These are phyloP conservation scores for Saccharomyces hybrid DNA, from an alignment of 1,139 yeast genomes.

Conservation along the genomic window DNA sequence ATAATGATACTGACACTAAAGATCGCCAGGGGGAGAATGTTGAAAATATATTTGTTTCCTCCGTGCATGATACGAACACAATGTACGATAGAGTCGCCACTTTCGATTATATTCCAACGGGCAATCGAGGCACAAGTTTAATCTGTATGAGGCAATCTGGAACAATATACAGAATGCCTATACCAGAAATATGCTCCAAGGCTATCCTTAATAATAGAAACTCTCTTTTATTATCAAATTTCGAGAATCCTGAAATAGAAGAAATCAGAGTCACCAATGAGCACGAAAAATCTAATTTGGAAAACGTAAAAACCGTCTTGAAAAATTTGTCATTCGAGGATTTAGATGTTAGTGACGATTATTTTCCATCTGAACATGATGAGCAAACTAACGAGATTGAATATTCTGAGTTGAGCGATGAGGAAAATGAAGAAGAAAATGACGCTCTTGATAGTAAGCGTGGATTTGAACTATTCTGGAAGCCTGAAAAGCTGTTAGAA, in stretches of 20 bases:
- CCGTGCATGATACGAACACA: conserved; percentile 68
- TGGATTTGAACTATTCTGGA: conserved; percentile 23
- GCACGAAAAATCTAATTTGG: conserved; percentile 34
- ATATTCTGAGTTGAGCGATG: background rate
- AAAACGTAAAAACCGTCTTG: conserved; percentile 15
- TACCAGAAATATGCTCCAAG: conserved; percentile 58
- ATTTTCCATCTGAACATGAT: conserved; percentile 17
- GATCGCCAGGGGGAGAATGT: conserved; percentile 13
- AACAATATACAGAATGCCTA: conserved; percentile 73
- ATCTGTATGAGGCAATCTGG: conserved; percentile 90
- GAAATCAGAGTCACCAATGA: conserved; percentile 30
- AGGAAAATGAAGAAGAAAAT: conserved; percentile 15
- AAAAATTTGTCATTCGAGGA: conserved; percentile 30
- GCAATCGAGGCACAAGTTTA: conserved; percentile 39
- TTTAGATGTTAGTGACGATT: conserved; percentile 28
- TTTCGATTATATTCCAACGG: conserved; percentile 72
- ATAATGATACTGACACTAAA: conserved; percentile 11
- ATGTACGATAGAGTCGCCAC: conserved; percentile 77
- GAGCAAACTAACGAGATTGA: conserved; percentile 14
- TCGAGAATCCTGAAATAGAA: conserved; percentile 35
- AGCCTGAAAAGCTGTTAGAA: conserved; percentile 37
- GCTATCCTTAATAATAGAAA: conserved; percentile 64
- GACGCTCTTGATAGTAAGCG: conserved; percentile 18
- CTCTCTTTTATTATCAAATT: conserved; percentile 61
- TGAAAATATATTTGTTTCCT: conserved; percentile 64